These are phyloP conservation scores for Talaromyces sp. DNA, from an alignment of 2,329 filamentous ascomycete species.

Conservation along the genomic window DNA sequence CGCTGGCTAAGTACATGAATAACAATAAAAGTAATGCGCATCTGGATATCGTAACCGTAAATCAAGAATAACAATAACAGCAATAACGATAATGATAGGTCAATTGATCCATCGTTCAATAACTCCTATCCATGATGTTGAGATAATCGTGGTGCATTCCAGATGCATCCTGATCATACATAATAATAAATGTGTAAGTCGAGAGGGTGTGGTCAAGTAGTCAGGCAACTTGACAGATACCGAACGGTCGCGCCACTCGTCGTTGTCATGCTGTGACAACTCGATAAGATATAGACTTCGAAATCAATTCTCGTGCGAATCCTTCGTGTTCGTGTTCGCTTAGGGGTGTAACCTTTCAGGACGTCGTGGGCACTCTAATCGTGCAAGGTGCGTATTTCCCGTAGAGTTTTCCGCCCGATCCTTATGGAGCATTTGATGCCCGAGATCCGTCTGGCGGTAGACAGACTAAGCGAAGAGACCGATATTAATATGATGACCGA, in stretches of 20 bases:
- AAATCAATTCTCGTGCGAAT: background rate
- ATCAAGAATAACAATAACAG: background rate
- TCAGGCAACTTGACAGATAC: background rate
- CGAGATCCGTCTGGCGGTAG: background rate
- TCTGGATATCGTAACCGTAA: background rate
- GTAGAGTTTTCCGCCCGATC: conserved; percentile 1
- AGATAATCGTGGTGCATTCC: conserved; percentile 3
- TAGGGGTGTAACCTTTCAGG: background rate
- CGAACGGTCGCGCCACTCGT: background rate
- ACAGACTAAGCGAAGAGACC: background rate
- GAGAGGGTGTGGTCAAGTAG: background rate
- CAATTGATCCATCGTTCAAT: background rate
- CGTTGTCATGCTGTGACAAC: background rate
- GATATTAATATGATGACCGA: background rate
- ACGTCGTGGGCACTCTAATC: background rate
- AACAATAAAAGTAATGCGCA: background rate
- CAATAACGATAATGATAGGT: background rate
- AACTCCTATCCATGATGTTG: conserved; percentile 6
- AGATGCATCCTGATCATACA: background rate
- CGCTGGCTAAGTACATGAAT: background rate
- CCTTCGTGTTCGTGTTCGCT: background rate
- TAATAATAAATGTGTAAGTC: background rate
- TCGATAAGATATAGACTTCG: conserved; percentile 7
- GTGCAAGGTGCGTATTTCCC: background rate
- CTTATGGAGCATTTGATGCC: background rate